Percentiles rank a stretch among this genome's conserved stretches.
phyloP scores from a whole-genome alignment of 1,139 yeast species.

The Tardiomyces depauwii region DNA sequence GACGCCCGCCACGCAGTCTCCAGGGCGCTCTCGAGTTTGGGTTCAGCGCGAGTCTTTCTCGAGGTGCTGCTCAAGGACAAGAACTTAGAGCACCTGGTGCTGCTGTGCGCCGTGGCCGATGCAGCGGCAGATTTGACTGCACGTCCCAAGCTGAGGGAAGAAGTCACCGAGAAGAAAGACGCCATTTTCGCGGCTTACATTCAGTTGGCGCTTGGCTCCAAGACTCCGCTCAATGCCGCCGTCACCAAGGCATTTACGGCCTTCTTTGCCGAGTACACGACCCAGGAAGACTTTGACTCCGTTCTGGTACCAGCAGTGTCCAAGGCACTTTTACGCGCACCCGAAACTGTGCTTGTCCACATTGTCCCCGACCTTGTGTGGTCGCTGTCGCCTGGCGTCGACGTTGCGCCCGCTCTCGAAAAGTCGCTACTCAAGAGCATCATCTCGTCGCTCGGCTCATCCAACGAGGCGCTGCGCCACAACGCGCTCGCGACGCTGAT shows the following conservation, averaged over 20 bases:
- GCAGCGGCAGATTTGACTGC: not conserved
- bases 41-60: not conserved
- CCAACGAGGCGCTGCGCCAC: constrained; percentile 50
- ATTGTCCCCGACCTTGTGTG: constrained; percentile 39
- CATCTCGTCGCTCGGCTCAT: constrained; percentile 52
- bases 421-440: constrained; percentile 46
- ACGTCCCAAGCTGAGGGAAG: not conserved
- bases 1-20: not conserved
- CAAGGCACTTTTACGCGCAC: constrained; percentile 66
- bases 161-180: constrained; percentile 3
- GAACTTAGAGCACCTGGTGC: not conserved
- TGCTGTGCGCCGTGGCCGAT: not conserved
- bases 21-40: not conserved
- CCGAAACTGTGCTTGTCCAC: constrained; percentile 53
- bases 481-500: constrained; percentile 39
- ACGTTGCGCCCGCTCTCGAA: constrained; percentile 30
- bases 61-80: not conserved
- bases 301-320: constrained; percentile 50
- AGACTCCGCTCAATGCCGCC: constrained; percentile 12
- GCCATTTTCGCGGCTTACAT: constrained; percentile 17
- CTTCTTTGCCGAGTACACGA: constrained; percentile 35
- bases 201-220: constrained; percentile 18
- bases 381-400: constrained; percentile 28
- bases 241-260: constrained; percentile 26
- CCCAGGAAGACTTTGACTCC: constrained; percentile 31